Evolutionary conservation across 371 early-diverging fungal species (phyloP), one percentile per base, ranked within the genome.

Genomic region (Syncephalastrum contaminatum): DNA sequence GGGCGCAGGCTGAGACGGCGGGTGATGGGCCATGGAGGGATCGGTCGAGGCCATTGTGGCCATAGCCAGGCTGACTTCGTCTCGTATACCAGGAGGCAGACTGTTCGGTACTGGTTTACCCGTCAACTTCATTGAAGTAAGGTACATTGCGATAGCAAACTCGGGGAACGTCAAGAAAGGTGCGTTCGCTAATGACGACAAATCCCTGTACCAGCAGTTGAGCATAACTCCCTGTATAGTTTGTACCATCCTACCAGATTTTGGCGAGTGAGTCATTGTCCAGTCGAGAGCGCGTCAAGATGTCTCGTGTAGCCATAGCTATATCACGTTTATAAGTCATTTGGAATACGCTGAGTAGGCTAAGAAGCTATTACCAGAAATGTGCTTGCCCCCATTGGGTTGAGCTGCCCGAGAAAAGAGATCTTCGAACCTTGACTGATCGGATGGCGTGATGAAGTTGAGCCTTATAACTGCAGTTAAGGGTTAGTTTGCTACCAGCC

Each of bases 61-160:
- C 54, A 79, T 73, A 10, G 80, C 80, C 22, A 79, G 42, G 47
- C 73, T 70, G 4, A 70, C 68, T 44, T 82, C 82, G 51, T 79
- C 76, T 20, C 65, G 58, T 4, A 82, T 53, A 36, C 62, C 60
- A 19, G 70, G 58, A 18, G 80, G 77, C 42, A 80, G 61, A 12
- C 66, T 40, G 21, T 46, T 43, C 18, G 82, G 82, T 4, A 81
- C 41, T 4, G 62, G 56, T 27, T 76, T 72, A 41, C 80, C 80
- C 14, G 62, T 67, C 46, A 82, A 43, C 50, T 77, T 77, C 19
- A 62, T 55, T 3, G 77, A 72, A 6, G 78, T 78, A 56, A 82
- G 59, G 56, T 70, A 82, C 82, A 82, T 82, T 43, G 80, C 76
- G n/a, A 78, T 64, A n/a, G 80, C 80, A 66, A 82, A 82, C 53